Evolutionary conservation across 1,284 basidiomycete genomes (phyloP), one percentile per base, ranked within the genome.

Genomic region (Ceratobasidium sp.): DNA sequence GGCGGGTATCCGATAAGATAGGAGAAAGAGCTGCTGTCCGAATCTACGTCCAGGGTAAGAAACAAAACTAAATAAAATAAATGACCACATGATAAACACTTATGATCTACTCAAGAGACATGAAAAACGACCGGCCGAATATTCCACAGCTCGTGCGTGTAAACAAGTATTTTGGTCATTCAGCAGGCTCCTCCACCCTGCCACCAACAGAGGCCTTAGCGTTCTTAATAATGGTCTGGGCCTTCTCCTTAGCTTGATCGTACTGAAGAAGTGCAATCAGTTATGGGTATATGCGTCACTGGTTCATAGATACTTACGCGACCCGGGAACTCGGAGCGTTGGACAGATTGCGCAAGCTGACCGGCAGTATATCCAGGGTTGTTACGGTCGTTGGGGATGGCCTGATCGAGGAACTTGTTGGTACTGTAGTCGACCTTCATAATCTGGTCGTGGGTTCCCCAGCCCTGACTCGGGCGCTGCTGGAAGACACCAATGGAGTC

Each of bases 401-500:
- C 73, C 23, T 76, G 73, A 33, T 77, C 73, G 23, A 77, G 73
- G 40, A 53, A 77, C 73, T 77, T 77, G 53, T 44, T 44, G 18
- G 73, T 67, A 53, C 73, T 77, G 28, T 79, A 77, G 64, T 61
- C 55, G 18, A 77, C 46, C 51, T 79, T 63, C 78, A 76, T 76
- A 63, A 79, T 79, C 67, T 79, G 72, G 33, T 76, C 66, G 44
- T 55, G 55, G 73, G 55, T 79, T n/a, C 78, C 78, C 78, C 78
- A 79, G 58, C 78, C 78, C 58, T 75, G 71, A 23, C 71, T 75
- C 2, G 78, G 78, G 56, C 78, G 78, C 66, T 79, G 78, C 66
- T 79, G 78, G 72, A 79, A 79, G 56, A 76, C 78, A 1, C 78
- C 78, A 49, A 79, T 69, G 3, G 71, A 76, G 66, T 79, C 78